phyloP scores from a whole-genome alignment of 2,329 filamentous ascomycete genomes.

The Pseudocercospora ulei region DNA sequence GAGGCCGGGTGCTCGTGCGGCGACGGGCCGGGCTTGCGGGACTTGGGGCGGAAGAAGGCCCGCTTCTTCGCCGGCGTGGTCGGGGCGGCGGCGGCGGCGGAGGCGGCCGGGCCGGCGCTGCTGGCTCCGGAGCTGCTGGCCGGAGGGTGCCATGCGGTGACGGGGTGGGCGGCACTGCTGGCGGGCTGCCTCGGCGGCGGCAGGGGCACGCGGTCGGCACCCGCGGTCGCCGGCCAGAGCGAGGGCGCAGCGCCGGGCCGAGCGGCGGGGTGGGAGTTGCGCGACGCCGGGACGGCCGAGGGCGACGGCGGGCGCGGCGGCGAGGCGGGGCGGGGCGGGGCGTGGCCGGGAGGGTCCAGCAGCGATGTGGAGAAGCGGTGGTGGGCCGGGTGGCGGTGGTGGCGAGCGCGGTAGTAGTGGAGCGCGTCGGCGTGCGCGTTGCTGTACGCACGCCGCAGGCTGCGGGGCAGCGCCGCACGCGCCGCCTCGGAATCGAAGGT shows the following conservation, averaged over 20 bases:
- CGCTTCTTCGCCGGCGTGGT: too few relatives aligned
- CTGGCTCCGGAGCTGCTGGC: slow-evolving; percentile 19
- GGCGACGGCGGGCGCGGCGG: slow-evolving; percentile 17
- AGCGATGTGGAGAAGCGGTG: slow-evolving; percentile 27
- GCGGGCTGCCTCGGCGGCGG: slow-evolving; percentile 20
- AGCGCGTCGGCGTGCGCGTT: slow-evolving; percentile 24
- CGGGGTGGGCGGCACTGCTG: slow-evolving; percentile 29
- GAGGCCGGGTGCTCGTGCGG: too few relatives aligned
- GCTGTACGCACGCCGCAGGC: slow-evolving; percentile 30
- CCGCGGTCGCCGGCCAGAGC: slow-evolving; percentile 27
- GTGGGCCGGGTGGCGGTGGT: slow-evolving; percentile 8
- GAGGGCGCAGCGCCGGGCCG: slow-evolving; percentile 22
- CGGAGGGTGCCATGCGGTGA: slow-evolving; percentile 33
- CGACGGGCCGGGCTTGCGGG: too few relatives aligned
- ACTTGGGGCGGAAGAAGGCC: background rate
- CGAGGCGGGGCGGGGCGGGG: slow-evolving; percentile 13
- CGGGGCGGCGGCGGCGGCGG: too few relatives aligned
- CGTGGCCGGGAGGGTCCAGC: slow-evolving; percentile 25
- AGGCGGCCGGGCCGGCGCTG: too few relatives aligned
- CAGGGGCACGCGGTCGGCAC: slow-evolving; percentile 27
- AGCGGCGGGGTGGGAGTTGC: slow-evolving; percentile 23
- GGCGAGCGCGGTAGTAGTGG: too few relatives aligned
- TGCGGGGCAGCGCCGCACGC: slow-evolving; percentile 23
- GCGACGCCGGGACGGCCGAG: slow-evolving; percentile 23
- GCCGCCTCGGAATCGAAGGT: slow-evolving; percentile 17